phyloP scores from a whole-genome alignment of 345 rosid species.

The Eucalyptus fibrosa region DNA sequence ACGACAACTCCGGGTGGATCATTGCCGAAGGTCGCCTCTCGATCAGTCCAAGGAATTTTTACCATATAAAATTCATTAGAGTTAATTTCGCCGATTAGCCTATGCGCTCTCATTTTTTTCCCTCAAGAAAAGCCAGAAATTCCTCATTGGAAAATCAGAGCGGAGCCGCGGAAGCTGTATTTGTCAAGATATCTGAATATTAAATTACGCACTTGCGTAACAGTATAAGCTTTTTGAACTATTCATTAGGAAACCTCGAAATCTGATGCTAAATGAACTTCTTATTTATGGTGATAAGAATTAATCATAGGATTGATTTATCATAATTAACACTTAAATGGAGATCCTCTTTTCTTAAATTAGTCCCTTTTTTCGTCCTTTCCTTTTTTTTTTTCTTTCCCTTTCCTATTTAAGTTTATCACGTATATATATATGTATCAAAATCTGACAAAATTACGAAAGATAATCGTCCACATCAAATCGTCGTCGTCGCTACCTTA shows the following conservation, averaged over 20 bases:
- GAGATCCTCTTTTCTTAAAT: background rate
- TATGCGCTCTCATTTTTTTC: background rate
- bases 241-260: too few relatives aligned
- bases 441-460: background rate
- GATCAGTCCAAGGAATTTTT: background rate
- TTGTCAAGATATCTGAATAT: background rate
- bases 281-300: too few relatives aligned
- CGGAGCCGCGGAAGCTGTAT: accelerated
- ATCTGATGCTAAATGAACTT: background rate
- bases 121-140: background rate
- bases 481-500: background rate
- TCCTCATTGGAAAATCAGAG: background rate
- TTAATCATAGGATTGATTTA: too few relatives aligned
- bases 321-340: background rate
- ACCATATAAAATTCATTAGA: background rate
- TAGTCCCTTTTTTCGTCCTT: accelerated
- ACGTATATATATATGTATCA: background rate
- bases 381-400: background rate
- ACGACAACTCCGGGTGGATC: background rate
- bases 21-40: background rate
- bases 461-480: background rate
- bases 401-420: background rate
- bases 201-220: accelerated
- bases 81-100: background rate
- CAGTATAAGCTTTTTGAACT: too few relatives aligned